Base-by-base conservation (phyloP, 2,329 filamentous ascomycete genomes). In the Penicillium palitans region DNA sequence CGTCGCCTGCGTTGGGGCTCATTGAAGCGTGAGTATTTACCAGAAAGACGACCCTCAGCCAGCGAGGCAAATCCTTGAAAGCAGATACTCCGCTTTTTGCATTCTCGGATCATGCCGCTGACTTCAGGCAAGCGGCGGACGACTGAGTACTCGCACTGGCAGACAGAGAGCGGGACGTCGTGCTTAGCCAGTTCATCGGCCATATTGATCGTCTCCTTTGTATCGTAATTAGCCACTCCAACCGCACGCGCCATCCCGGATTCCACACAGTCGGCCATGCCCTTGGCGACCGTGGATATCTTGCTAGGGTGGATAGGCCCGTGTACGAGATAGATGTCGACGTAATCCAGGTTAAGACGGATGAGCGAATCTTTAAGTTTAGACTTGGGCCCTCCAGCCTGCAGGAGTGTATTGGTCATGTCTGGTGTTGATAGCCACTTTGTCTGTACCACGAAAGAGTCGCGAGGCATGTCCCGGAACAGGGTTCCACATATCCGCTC, bases 101-200 rank as follows among this genome's bases (percentile, higher is more conserved):
- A 79, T 40, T 74, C 71, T 5, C 74, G 70, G 7, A 80, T 69
- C 53, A 80, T 66, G 0, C 77, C 77, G 2, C 66, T 70, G 1
- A 68, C 68, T 58, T 80, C 78, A 1, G 78, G 79, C 13, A 73
- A 60, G 21, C 78, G 72, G 21, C 79, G 73, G 24, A 80, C 67
- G 25, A 80, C 62, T 33, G 72, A 75, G 65, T 74, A 80, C 61
- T 80, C 78, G 69, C 76, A 78, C 63, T 81, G 78, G 58, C 79
- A 79, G 19, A 74, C 72, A 1, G 76, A 74, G 5, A 81, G 74
- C 0, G 78, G 76, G 6, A 79, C 57, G 1, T 68, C 70, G 39
- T 72, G 70, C 60, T 72, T 70, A 17, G 64, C 69, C 45, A 79
- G 65, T 52, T 73, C 78, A n/a, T 77, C 73, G 45, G 73, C 67